Evolutionary conservation across 1,139 yeast genomes (phyloP), one percentile per base, ranked within the genome.

Genomic region (Magnusiomyces ingens): DNA sequence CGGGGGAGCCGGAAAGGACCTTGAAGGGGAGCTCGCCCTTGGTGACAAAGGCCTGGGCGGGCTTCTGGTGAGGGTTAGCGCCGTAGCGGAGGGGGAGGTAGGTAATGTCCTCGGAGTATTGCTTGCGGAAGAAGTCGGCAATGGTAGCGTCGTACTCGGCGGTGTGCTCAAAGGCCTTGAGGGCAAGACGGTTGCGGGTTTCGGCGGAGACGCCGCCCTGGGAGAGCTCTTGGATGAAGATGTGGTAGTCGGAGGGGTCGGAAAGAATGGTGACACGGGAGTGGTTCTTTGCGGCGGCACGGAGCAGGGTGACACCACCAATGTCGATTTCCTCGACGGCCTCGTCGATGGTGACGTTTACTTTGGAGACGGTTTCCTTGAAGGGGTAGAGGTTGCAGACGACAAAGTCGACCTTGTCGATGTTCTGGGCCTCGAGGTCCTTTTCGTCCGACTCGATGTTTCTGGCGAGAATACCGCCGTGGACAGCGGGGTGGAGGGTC

Each of bases 221-320:
- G 55, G 62, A 62, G 67, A 93, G 79, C 72, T 93, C 96, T 68
- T 82, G 81, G 62, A 93, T 75, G 72, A 93, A 93, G 50, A 77
- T 80, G 52, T 96, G 83, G 73, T 93, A 93, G 73, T 93, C 99
- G 57, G 76, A 76, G 60, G 99, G 99, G 73, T 93, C 99, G 38
- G 95, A 86, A 66, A 93, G 77, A 61, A 93, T 91, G 57, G 96
- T 87, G 58, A 93, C 99, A 74, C 99, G 83, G 57, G 95, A 78
- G 72, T 93, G 99, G 75, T 93, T 93, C 78, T 93, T 93, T 59
- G 99, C 99, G 57, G 99, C 99, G 51, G 99, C 99, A 73, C 99
- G 84, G 71, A 93, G 78, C 60, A 93, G 77, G 49, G 99, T 93
- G 57, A 93, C 99, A 69, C 99, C 99, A 65, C 99, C 99, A 69